phyloP scores from a whole-genome alignment of 495 filamentous ascomycete genomes.

The Penicillium dipodomyicola region DNA sequence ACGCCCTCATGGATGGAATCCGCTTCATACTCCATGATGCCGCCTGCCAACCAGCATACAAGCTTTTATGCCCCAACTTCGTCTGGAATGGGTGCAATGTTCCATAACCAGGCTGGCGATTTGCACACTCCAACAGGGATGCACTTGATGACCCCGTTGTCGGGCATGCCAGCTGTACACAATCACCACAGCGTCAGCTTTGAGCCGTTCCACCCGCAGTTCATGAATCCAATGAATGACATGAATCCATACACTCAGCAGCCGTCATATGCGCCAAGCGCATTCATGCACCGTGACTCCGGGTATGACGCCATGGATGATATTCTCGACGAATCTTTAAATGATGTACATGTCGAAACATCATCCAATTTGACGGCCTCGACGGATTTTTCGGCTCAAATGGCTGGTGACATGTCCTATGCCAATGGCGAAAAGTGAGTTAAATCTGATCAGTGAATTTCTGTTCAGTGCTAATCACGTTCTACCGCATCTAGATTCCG shows the following conservation, averaged over 20 bases:
- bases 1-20: conserved; percentile 86
- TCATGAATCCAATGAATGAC: conserved; percentile 68
- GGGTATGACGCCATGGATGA: conserved; percentile 76
- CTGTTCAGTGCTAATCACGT: conserved; percentile 6
- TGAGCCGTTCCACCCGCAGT: conserved; percentile 58
- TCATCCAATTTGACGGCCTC: conserved; percentile 29
- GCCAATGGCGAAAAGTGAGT: conserved; percentile 52
- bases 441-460: not conserved
- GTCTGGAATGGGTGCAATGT: conserved; percentile 75
- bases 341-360: conserved; percentile 44
- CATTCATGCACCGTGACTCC: conserved; percentile 73
- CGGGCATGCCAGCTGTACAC: conserved; percentile 58
- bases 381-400: conserved; percentile 25
- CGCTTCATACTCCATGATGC: conserved; percentile 73
- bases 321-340: conserved; percentile 54
- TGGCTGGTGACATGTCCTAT: conserved; percentile 21
- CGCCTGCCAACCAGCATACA: conserved; percentile 60
- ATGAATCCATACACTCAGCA: conserved; percentile 70
- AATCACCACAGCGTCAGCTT: conserved; percentile 42
- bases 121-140: conserved; percentile 80
- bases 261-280: conserved; percentile 70
- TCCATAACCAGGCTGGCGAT: conserved; percentile 82
- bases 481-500: conserved; percentile 64
- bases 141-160: conserved; percentile 78
- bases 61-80: conserved; percentile 90